phyloP scores from a whole-genome alignment of 352 stramenopile species.

The Globisporangium spinosum region DNA sequence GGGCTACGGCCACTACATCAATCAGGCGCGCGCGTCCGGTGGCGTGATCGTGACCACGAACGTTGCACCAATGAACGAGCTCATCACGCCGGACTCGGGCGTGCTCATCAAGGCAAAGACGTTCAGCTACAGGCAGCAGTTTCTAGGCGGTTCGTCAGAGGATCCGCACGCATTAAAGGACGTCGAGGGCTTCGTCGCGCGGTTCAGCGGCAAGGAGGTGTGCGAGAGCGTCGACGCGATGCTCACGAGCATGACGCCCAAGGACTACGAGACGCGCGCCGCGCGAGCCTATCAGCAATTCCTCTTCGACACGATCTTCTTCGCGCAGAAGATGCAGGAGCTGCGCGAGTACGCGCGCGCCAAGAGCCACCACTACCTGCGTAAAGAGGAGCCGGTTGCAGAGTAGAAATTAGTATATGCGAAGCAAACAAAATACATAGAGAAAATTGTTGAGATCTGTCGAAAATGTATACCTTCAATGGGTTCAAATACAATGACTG shows the following conservation, averaged over 20 bases:
- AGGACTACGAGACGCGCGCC: constrained; percentile 31
- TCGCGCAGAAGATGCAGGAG: constrained; percentile 48
- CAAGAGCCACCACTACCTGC: constrained; percentile 20
- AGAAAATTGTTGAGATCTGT: neutral
- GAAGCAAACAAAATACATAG: constrained; percentile 2
- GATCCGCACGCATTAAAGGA: constrained; percentile 25
- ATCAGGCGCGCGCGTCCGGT: constrained; percentile 46
- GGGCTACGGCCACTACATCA: constrained; percentile 66
- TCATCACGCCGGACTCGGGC: constrained; percentile 40
- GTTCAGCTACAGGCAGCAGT: constrained; percentile 23
- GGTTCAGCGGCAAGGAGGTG: constrained; percentile 33
- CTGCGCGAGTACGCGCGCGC: constrained; percentile 35
- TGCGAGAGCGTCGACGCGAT: constrained; percentile 40
- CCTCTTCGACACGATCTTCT: constrained; percentile 62
- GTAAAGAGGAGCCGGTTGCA: neutral
- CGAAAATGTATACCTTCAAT: neutral
- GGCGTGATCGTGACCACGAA: constrained; percentile 53
- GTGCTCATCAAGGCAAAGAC: constrained; percentile 30
- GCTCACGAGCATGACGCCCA: constrained; percentile 26
- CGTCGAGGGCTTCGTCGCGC: constrained; percentile 40
- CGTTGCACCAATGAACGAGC: constrained; percentile 54
- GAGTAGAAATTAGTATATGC: neutral
- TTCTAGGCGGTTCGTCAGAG: constrained; percentile 23
- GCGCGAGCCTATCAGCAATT: constrained; percentile 48
- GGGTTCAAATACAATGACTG: too few relatives aligned